These are phyloP conservation scores for Coniochaeta sp. DNA, from an alignment of 2,329 filamentous ascomycete species.

Conservation along the genomic window DNA sequence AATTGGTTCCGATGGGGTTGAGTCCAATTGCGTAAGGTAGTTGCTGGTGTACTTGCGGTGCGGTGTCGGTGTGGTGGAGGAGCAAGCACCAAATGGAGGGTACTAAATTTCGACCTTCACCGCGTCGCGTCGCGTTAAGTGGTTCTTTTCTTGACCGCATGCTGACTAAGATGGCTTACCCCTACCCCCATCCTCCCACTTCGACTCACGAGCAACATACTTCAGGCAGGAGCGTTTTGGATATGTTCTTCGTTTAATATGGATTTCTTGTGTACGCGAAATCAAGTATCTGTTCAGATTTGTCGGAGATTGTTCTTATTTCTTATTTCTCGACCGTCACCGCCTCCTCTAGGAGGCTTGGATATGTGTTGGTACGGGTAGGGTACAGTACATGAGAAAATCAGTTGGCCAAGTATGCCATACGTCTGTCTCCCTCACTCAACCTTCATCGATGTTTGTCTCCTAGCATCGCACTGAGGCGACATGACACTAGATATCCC, in stretches of 20 bases:
- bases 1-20: too few relatives aligned
- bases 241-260: too few relatives aligned
- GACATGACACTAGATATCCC: too few relatives aligned
- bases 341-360: background rate
- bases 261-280: too few relatives aligned
- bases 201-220: too few relatives aligned
- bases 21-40: too few relatives aligned
- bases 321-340: background rate
- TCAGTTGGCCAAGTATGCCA: background rate
- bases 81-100: background rate
- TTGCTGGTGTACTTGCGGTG: too few relatives aligned
- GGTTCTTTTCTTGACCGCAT: background rate
- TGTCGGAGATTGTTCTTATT: background rate
- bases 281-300: too few relatives aligned
- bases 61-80: background rate
- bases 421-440: background rate
- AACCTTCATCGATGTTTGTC: too few relatives aligned
- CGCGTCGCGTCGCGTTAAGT: conserved; percentile 4
- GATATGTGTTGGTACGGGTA: background rate
- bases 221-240: too few relatives aligned
- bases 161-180: conserved; percentile 2
- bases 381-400: background rate
- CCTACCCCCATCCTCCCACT: too few relatives aligned
- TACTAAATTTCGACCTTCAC: conserved; percentile 2
- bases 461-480: too few relatives aligned